Conservation (phyloP, 1,284 basidiomycete species). For the Neotropicomus parvogracilis region DNA sequence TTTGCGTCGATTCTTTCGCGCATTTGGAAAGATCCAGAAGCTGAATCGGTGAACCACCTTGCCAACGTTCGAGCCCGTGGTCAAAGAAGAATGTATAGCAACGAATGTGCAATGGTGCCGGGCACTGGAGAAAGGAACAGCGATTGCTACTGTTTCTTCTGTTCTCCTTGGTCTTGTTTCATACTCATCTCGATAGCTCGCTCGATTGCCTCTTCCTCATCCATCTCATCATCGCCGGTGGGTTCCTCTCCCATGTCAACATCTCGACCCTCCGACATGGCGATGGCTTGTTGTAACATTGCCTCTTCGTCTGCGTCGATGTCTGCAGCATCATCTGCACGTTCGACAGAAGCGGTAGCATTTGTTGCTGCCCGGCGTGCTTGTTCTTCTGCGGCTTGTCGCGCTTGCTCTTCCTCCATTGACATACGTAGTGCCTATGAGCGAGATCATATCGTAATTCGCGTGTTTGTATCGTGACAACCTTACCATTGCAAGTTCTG, state of each 20-base stretch:
- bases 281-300: conserved; percentile 61
- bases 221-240: conserved; percentile 44
- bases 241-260: conserved; percentile 39
- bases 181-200: conserved; percentile 60
- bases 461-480: background rate
- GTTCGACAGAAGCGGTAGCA: conserved; percentile 27
- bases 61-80: background rate
- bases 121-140: background rate
- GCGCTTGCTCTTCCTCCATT: conserved; percentile 93
- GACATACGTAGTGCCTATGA: conserved; percentile 92
- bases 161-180: conserved; percentile 42
- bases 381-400: conserved; percentile 64
- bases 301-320: conserved; percentile 64
- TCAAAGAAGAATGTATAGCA: conserved; percentile 4
- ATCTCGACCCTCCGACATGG: conserved; percentile 49
- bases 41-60: background rate
- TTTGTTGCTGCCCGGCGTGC: conserved; percentile 34
- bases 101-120: conserved; percentile 1
- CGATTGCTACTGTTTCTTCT: conserved; percentile 30
- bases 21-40: background rate
- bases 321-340: conserved; percentile 34
- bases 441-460: conserved; percentile 3
- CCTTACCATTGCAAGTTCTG: conserved; percentile 92
- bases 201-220: conserved; percentile 54
- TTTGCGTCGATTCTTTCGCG: background rate